phyloP scores from a whole-genome alignment of 495 filamentous ascomycete genomes.

The Aspergillus hancockii region DNA sequence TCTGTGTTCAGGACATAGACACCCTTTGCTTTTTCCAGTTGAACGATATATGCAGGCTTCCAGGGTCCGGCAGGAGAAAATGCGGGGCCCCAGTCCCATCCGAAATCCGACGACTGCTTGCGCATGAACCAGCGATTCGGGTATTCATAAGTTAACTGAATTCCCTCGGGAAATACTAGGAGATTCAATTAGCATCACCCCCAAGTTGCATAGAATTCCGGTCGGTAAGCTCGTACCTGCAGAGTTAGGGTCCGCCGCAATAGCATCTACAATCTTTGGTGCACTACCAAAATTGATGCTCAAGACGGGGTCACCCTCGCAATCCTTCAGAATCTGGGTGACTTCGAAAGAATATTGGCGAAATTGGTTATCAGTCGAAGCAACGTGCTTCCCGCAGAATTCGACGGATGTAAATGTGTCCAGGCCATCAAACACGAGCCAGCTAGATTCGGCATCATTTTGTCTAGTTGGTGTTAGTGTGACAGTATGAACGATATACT shows the following conservation, averaged over 20 bases:
- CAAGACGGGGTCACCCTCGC: slow-evolving; percentile 40
- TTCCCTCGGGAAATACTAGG: slow-evolving; percentile 46
- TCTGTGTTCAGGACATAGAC: slow-evolving; percentile 59
- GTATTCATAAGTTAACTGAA: slow-evolving; percentile 49
- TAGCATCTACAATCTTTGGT: slow-evolving; percentile 51
- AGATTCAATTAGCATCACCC: slow-evolving; percentile 1
- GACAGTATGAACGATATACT: background rate
- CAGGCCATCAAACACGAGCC: slow-evolving; percentile 64
- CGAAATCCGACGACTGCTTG: slow-evolving; percentile 71
- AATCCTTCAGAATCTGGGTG: slow-evolving; percentile 48
- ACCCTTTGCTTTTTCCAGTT: slow-evolving; percentile 44
- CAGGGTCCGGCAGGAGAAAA: slow-evolving; percentile 68
- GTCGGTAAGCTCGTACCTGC: slow-evolving; percentile 35
- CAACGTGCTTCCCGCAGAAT: slow-evolving; percentile 62
- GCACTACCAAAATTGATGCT: slow-evolving; percentile 60
- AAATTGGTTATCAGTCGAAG: slow-evolving; percentile 69
- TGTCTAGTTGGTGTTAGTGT: slow-evolving; percentile 21
- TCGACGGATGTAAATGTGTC: slow-evolving; percentile 66
- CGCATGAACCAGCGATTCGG: slow-evolving; percentile 62
- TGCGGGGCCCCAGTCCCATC: slow-evolving; percentile 72
- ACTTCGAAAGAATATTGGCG: slow-evolving; percentile 71
- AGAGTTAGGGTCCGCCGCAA: slow-evolving; percentile 56
- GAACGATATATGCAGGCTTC: slow-evolving; percentile 61
- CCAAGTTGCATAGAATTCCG: background rate
- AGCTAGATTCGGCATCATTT: slow-evolving; percentile 37